These are phyloP conservation scores for Russula griseocarnosa DNA, from an alignment of 768 basidiomycete species.

Conservation along the genomic window DNA sequence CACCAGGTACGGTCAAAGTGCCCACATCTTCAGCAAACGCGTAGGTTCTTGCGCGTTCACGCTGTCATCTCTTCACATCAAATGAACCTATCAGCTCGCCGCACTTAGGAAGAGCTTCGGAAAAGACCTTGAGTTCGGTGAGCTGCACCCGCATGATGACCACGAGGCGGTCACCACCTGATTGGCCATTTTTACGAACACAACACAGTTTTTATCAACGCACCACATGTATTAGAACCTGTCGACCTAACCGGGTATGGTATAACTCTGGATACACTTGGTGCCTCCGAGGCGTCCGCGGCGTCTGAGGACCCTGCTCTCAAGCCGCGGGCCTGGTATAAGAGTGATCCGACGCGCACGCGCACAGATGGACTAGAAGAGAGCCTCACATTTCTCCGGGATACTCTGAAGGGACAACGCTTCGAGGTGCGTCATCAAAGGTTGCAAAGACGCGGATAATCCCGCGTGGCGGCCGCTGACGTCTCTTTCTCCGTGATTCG, in stretches of 20 bases:
- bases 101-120: slow-evolving; percentile 64
- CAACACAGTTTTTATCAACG: slow-evolving; percentile 66
- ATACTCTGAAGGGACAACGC: slow-evolving; percentile 51
- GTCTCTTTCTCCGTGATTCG: slow-evolving; percentile 9
- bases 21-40: slow-evolving; percentile 61
- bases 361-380: slow-evolving; percentile 54
- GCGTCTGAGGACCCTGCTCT: slow-evolving; percentile 47
- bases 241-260: slow-evolving; percentile 48
- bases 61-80: not conserved
- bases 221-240: slow-evolving; percentile 61
- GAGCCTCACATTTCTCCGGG: slow-evolving; percentile 50
- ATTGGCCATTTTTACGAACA: not conserved
- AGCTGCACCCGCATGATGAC: slow-evolving; percentile 11
- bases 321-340: slow-evolving; percentile 72
- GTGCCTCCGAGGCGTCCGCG: slow-evolving; percentile 38
- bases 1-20: slow-evolving; percentile 63
- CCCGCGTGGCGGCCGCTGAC: slow-evolving; percentile 13
- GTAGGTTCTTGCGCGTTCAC: slow-evolving; percentile 37
- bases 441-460: not conserved
- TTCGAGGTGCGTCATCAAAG: slow-evolving; percentile 55
- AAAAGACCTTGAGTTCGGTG: slow-evolving; percentile 60
- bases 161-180: not conserved
- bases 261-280: slow-evolving; percentile 36
- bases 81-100: slow-evolving; percentile 46
- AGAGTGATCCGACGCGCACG: slow-evolving; percentile 48